A percentile compares a stretch with the other conserved stretches of the same genome.
These are phyloP conservation scores for Micractinium conductrix DNA, from an alignment of 139 green algal genomes.

Conservation along the genomic window DNA sequence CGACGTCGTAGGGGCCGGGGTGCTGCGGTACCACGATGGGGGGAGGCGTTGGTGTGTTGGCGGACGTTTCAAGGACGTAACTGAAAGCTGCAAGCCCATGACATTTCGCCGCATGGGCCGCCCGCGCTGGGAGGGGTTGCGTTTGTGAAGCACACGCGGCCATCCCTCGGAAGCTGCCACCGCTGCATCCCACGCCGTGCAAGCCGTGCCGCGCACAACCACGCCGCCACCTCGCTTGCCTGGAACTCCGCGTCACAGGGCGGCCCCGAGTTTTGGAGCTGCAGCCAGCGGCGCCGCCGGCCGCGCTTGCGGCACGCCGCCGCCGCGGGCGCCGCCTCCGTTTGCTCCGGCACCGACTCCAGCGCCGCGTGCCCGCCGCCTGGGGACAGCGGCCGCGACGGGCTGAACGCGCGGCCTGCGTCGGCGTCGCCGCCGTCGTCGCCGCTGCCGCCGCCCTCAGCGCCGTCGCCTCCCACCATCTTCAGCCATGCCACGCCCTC, in stretches of 20 bases:
- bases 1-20: constrained; percentile 60
- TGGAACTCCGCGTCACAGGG: background rate
- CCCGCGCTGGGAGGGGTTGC: too few relatives aligned
- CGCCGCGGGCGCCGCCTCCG: background rate
- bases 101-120: too few relatives aligned
- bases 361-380: background rate
- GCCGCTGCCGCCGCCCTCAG: background rate
- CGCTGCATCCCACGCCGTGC: too few relatives aligned
- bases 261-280: constrained; percentile 8
- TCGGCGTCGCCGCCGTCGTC: background rate
- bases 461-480: background rate
- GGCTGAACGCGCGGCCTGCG: background rate
- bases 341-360: background rate
- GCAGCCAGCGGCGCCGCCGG: too few relatives aligned
- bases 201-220: too few relatives aligned
- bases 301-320: too few relatives aligned
- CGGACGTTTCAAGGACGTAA: too few relatives aligned
- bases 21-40: background rate
- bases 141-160: too few relatives aligned
- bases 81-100: too few relatives aligned
- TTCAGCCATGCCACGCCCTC: constrained; percentile 59
- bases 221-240: too few relatives aligned
- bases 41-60: too few relatives aligned
- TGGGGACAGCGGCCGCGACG: background rate
- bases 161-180: too few relatives aligned